Conservation (phyloP, 2,329 filamentous ascomycete genomes). For the Monilinia vaccinii-corymbosi region DNA sequence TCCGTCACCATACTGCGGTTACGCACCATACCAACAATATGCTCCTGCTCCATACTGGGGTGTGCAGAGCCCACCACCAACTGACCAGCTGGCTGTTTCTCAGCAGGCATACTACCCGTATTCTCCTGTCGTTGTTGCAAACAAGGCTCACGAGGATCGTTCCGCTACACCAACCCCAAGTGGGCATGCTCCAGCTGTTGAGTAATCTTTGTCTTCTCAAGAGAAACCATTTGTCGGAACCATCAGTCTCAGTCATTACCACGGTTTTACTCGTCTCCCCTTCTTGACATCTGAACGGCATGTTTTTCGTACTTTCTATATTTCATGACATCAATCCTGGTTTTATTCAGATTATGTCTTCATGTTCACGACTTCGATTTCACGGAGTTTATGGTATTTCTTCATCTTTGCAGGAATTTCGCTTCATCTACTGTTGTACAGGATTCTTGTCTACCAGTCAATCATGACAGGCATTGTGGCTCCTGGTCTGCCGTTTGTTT, state of each 20-base stretch:
- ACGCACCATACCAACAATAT: conserved; percentile 15
- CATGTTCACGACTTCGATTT: conserved; percentile 3
- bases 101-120: conserved; percentile 10
- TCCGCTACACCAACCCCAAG: conserved; percentile 22
- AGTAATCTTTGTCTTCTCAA: conserved; percentile 14
- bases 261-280: background rate
- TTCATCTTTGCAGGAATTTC: conserved; percentile 8
- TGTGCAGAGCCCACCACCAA: conserved; percentile 10
- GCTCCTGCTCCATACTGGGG: conserved; percentile 12
- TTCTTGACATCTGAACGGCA: background rate
- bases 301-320: background rate
- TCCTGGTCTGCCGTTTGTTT: background rate
- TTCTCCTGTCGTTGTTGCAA: conserved; percentile 7
- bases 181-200: conserved; percentile 14
- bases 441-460: conserved; percentile 8
- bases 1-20: conserved; percentile 12
- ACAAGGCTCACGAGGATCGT: conserved; percentile 17
- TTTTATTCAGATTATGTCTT: background rate
- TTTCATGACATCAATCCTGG: background rate
- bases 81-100: conserved; percentile 7
- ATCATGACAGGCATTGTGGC: conserved; percentile 8
- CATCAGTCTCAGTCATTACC: background rate
- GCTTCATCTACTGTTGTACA: conserved; percentile 9
- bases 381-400: conserved; percentile 3
- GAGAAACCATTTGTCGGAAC: conserved; percentile 4